Conservation (phyloP, 106 monocot genomes). For the Acorus gramineus region DNA sequence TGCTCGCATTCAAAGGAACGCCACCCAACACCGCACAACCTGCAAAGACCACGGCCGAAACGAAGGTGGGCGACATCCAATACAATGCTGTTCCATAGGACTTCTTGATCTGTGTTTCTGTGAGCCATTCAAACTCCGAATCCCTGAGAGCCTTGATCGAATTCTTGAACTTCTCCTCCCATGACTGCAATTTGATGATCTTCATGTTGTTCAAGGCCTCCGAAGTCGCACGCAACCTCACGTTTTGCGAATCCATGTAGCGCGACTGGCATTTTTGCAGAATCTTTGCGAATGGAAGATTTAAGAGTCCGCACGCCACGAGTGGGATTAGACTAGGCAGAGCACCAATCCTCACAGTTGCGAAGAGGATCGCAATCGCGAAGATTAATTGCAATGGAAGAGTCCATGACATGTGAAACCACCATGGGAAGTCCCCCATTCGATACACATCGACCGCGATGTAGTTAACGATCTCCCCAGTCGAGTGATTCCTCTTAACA, state of each 20-base stretch:
- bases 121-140: slow-evolving; percentile 59
- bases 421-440: slow-evolving; percentile 69
- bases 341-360: slow-evolving; percentile 42
- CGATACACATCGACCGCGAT: slow-evolving; percentile 84
- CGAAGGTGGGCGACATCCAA: slow-evolving; percentile 66
- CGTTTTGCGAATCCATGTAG: slow-evolving; percentile 74
- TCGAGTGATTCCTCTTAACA: slow-evolving; percentile 43
- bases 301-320: slow-evolving; percentile 37
- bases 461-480: slow-evolving; percentile 75
- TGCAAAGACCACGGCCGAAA: slow-evolving; percentile 60
- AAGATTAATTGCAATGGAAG: slow-evolving; percentile 47
- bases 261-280: slow-evolving; percentile 46
- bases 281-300: slow-evolving; percentile 61
- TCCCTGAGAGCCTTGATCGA: slow-evolving; percentile 39
- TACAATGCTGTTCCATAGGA: slow-evolving; percentile 49
- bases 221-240: slow-evolving; percentile 54
- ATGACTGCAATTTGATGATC: slow-evolving; percentile 79
- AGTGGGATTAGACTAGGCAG: slow-evolving; percentile 49
- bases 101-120: slow-evolving; percentile 47
- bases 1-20: slow-evolving; percentile 54
- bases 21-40: slow-evolving; percentile 30
- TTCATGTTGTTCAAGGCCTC: slow-evolving; percentile 73
- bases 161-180: slow-evolving; percentile 64
- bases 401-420: slow-evolving; percentile 83
- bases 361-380: slow-evolving; percentile 35